Evolutionary conservation across 768 basidiomycete species (phyloP).

Genomic region (Lactifluus hygrophoroides): DNA sequence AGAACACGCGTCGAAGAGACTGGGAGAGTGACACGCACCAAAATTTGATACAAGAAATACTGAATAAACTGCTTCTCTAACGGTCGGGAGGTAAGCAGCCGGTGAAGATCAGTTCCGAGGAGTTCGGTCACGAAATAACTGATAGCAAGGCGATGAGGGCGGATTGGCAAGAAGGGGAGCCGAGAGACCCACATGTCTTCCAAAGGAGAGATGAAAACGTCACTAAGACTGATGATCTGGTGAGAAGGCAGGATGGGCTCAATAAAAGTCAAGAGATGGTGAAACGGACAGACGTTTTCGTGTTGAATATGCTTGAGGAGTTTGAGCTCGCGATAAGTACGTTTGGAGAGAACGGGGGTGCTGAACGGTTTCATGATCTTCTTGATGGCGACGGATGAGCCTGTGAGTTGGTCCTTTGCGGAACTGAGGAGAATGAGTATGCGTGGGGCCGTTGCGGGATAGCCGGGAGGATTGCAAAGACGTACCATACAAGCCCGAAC

Average conservation of each 20-base stretch:
- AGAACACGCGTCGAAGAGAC: neutral
- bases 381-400: conserved; percentile 94
- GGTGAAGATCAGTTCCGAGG: conserved; percentile 95
- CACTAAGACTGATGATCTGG: conserved; percentile 96
- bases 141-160: conserved; percentile 1
- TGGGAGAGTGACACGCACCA: conserved; percentile 43
- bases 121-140: conserved; percentile 99
- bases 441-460: neutral
- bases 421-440: conserved; percentile 43
- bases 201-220: conserved; percentile 99
- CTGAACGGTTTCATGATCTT: conserved; percentile 99
- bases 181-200: conserved; percentile 75
- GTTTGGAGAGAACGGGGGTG: conserved; percentile 95
- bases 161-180: neutral
- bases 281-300: conserved; percentile 66
- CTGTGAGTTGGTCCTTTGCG: conserved; percentile 91
- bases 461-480: neutral
- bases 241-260: neutral
- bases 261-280: neutral
- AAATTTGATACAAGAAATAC: conserved; percentile 98
- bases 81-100: conserved; percentile 90
- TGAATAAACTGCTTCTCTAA: conserved; percentile 99
- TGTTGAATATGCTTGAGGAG: conserved; percentile 97
- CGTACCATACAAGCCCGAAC: conserved; percentile 94
- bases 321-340: conserved; percentile 97